Evolutionary conservation across 768 basidiomycete species (phyloP).

Genomic region (Hypholoma fasciculare): DNA sequence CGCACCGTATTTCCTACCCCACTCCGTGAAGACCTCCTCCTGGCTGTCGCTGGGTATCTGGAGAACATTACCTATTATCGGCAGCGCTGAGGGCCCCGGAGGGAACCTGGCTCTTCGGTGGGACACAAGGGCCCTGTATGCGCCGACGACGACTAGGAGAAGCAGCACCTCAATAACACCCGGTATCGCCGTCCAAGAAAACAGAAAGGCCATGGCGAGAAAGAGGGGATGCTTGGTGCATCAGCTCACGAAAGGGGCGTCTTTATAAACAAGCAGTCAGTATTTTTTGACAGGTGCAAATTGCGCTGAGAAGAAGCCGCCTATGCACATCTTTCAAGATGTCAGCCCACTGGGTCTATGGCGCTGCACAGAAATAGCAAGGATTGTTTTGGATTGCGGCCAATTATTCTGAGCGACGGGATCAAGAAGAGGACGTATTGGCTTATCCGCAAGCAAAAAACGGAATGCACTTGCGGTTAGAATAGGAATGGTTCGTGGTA

Average conservation of each 20-base stretch:
- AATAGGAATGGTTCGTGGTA: slow-evolving; percentile 30
- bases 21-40: slow-evolving; percentile 39
- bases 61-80: slow-evolving; percentile 48
- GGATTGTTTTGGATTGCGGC: background rate
- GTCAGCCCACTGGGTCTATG: background rate
- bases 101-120: slow-evolving; percentile 30
- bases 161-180: slow-evolving; percentile 13
- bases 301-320: slow-evolving; percentile 19
- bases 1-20: slow-evolving; percentile 45
- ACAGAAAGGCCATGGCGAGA: slow-evolving; percentile 19
- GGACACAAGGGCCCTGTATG: slow-evolving; percentile 23
- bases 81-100: slow-evolving; percentile 47
- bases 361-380: background rate
- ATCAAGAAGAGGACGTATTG: slow-evolving; percentile 13
- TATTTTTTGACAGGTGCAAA: slow-evolving; percentile 30
- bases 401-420: background rate
- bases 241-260: slow-evolving; percentile 11
- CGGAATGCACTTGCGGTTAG: slow-evolving; percentile 17
- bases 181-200: slow-evolving; percentile 15
- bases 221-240: slow-evolving; percentile 17
- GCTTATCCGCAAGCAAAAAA: slow-evolving; percentile 16
- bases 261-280: slow-evolving; percentile 22
- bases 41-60: slow-evolving; percentile 42
- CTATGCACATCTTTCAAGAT: background rate
- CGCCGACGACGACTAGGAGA: slow-evolving; percentile 17